A percentile compares a stretch with the other conserved stretches of the same genome.
Evolutionary conservation across 1,284 basidiomycete species (phyloP).

Genomic region (Cryptococcus sp.): DNA sequence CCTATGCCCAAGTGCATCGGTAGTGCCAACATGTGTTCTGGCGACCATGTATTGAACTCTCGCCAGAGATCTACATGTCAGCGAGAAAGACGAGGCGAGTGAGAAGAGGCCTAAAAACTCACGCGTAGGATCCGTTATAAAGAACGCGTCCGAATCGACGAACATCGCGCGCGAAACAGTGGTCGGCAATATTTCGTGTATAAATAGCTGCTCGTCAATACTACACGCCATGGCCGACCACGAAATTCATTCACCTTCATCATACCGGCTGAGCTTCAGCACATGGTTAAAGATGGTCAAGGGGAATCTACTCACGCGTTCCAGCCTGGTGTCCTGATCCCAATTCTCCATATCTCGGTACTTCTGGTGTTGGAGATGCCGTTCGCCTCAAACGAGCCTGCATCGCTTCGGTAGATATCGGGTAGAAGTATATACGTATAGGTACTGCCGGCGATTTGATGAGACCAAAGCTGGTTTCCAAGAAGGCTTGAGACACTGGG

Average conservation of each 20-base stretch:
- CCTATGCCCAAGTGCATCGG: background rate
- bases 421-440: conserved; percentile 1
- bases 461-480: background rate
- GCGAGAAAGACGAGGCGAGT: too few species aligned
- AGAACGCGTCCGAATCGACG: conserved; percentile 3
- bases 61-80: background rate
- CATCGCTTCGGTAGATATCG: background rate
- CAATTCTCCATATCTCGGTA: background rate
- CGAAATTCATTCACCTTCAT: conserved; percentile 3
- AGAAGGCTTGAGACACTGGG: background rate
- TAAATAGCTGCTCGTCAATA: background rate
- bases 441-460: background rate
- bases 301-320: background rate
- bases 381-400: background rate
- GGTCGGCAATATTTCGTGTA: background rate
- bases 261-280: background rate
- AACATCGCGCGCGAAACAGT: background rate
- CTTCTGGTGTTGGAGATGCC: background rate
- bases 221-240: background rate
- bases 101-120: too few species aligned
- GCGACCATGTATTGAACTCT: background rate
- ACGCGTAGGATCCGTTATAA: conserved; percentile 1
- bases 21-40: background rate
- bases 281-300: background rate
- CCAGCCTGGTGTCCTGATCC: conserved; percentile 1